Evolutionary conservation across 78 protist species (phyloP).

Genomic region (Parvularia atlantis): DNA sequence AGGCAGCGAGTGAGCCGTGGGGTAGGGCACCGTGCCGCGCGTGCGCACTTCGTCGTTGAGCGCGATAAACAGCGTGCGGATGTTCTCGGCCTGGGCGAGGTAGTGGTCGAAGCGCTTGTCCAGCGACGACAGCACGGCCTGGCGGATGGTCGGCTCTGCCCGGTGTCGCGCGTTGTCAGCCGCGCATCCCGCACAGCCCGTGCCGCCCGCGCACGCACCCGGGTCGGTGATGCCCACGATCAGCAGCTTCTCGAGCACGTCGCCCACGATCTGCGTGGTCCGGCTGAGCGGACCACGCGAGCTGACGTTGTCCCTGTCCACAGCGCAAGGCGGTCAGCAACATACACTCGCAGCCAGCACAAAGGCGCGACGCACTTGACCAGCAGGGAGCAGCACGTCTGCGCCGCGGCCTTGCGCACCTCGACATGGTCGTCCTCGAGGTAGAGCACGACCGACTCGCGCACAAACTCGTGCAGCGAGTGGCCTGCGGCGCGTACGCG

Average conservation of each 20-base stretch:
- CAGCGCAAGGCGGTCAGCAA: too few species aligned
- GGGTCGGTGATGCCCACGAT: constrained; percentile 68
- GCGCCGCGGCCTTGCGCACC: constrained; percentile 49
- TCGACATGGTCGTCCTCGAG: constrained; percentile 46
- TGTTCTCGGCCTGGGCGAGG: constrained; percentile 65
- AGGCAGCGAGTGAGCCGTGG: too few species aligned
- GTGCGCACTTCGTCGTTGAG: constrained; percentile 75
- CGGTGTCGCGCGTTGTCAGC: too few species aligned
- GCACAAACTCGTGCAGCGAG: constrained; percentile 42
- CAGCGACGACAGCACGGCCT: constrained; percentile 38
- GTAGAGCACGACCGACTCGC: constrained; percentile 45
- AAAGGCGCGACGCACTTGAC: too few species aligned
- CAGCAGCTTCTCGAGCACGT: constrained; percentile 54
- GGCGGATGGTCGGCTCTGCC: constrained; percentile 63
- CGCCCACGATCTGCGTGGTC: constrained; percentile 39
- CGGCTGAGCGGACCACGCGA: too few species aligned
- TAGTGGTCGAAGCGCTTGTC: constrained; percentile 56
- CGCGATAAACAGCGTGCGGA: constrained; percentile 52
- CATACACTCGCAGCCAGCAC: too few species aligned
- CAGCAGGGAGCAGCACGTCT: constrained; percentile 38
- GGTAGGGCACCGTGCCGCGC: not conserved
- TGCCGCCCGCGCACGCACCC: too few species aligned
- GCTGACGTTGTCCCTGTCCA: not conserved
- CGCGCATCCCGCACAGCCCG: too few species aligned
- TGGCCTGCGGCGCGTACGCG: constrained; percentile 14